These are phyloP conservation scores for Umbellularia californica DNA, from an alignment of 164 flowering plant species.

Conservation along the genomic window DNA sequence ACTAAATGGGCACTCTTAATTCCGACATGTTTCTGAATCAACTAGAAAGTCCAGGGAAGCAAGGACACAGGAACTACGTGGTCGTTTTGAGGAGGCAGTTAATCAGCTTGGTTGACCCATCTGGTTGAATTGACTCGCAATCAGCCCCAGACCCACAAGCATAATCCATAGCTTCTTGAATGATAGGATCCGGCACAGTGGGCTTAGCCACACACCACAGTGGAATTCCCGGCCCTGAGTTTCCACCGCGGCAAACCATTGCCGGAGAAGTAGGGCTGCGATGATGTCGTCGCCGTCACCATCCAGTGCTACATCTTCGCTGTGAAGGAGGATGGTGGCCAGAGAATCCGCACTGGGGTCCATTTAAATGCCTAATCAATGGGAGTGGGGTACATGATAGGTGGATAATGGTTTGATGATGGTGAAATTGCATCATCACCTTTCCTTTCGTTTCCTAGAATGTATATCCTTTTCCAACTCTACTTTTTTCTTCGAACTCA, in stretches of 20 bases:
- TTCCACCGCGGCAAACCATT: constrained; percentile 36
- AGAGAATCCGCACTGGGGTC: no score
- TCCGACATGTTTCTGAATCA: constrained; percentile 31
- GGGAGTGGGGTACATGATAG: no score
- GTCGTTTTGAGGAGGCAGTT: constrained; percentile 59
- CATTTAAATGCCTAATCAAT: no score
- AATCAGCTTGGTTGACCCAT: constrained; percentile 62
- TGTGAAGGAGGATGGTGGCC: no score
- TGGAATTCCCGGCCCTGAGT: constrained; percentile 15
- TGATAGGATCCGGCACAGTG: constrained; percentile 84
- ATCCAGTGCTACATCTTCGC: no score
- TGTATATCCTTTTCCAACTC: no score
- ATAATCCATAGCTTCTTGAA: constrained; percentile 88
- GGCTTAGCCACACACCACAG: constrained; percentile 95
- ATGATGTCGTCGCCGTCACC: no score
- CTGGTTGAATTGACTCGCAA: constrained; percentile 59
- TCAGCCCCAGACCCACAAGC: constrained; percentile 93
- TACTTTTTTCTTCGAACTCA: no score
- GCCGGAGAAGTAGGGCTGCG: no score
- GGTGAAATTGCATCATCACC: no score
- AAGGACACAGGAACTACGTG: constrained; percentile 68
- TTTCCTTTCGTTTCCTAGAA: no score
- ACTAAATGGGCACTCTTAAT: background rate
- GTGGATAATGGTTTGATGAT: no score
- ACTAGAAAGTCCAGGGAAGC: constrained; percentile 34